Percentiles rank a stretch among this genome's conserved stretches.
These are phyloP conservation scores for Candida sonorensis DNA, from an alignment of 805 yeast genomes.

Conservation along the genomic window DNA sequence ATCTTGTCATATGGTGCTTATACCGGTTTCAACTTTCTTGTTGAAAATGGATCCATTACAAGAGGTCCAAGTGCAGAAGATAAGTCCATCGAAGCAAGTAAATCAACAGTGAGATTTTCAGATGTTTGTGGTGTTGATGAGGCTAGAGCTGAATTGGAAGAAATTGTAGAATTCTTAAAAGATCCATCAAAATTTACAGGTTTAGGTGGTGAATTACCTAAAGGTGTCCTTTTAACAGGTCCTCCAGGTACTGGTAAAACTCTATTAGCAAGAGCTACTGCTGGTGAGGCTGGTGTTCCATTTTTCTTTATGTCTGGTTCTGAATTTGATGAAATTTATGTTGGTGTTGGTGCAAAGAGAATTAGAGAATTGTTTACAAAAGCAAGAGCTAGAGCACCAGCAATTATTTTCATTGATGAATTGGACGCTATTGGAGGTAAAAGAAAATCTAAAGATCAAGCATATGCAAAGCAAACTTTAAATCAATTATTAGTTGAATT, in stretches of 20 bases:
- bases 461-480: constrained; percentile 94
- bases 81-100: constrained; percentile 18
- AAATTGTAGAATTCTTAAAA: constrained; percentile 93
- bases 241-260: constrained; percentile 99
- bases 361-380: constrained; percentile 90
- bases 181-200: constrained; percentile 97
- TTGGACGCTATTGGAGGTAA: constrained; percentile 98
- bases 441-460: constrained; percentile 96
- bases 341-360: constrained; percentile 98
- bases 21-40: constrained; percentile 67
- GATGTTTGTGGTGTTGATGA: constrained; percentile 99
- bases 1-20: constrained; percentile 75
- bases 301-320: constrained; percentile 98
- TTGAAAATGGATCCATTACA: constrained; percentile 71
- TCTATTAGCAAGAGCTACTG: constrained; percentile 92
- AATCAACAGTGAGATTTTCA: constrained; percentile 63
- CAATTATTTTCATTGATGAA: constrained; percentile 95
- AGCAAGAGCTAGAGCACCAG: constrained; percentile 94
- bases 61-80: constrained; percentile 18
- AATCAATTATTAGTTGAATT: constrained; percentile 93
- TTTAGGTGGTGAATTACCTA: constrained; percentile 94
- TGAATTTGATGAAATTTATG: constrained; percentile 95
- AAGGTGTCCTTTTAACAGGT: constrained; percentile 93
- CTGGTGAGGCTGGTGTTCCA: constrained; percentile 99
- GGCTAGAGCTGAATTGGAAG: constrained; percentile 95